Percentiles rank a stretch among this genome's conserved stretches.
Evolutionary conservation across 1,139 yeast genomes (phyloP).

Genomic region (Hyphopichia burtonii): DNA sequence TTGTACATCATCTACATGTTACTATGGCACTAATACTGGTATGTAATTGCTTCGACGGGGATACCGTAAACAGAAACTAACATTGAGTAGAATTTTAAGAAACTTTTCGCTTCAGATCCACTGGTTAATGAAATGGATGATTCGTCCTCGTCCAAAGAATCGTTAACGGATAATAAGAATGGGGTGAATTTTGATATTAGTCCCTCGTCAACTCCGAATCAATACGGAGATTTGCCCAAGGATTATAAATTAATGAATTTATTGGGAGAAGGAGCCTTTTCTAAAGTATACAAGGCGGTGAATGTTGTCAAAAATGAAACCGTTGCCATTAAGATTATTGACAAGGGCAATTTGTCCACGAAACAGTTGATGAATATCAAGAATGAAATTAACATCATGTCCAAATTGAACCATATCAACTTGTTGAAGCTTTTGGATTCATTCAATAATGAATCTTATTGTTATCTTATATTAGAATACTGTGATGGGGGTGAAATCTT

Average conservation of each 20-base stretch:
- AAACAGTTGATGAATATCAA: conserved; percentile 59
- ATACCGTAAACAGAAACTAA: too few relatives aligned
- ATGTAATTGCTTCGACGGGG: conserved; percentile 8
- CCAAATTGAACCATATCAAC: conserved; percentile 68
- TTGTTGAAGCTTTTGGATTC: conserved; percentile 71
- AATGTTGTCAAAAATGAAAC: conserved; percentile 43
- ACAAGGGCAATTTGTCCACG: conserved; percentile 54
- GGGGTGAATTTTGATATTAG: not conserved
- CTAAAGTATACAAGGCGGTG: conserved; percentile 75
- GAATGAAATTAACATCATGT: conserved; percentile 86
- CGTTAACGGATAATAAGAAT: not conserved
- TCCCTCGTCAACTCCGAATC: not conserved
- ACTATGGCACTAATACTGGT: conserved; percentile 19
- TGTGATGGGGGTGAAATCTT: conserved; percentile 94
- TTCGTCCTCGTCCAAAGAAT: not conserved
- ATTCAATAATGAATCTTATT: conserved; percentile 52
- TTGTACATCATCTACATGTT: too few relatives aligned
- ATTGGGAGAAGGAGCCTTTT: conserved; percentile 88
- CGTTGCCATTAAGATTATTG: conserved; percentile 85
- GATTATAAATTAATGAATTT: conserved; percentile 23
- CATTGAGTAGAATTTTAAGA: conserved; percentile 9
- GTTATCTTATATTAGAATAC: conserved; percentile 80
- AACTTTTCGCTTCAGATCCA: conserved; percentile 6
- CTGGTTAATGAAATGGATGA: not conserved
- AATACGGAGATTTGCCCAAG: conserved; percentile 16